phyloP scores from a whole-genome alignment of 345 rosid genomes.

The Cardamine chenopodiifolia region DNA sequence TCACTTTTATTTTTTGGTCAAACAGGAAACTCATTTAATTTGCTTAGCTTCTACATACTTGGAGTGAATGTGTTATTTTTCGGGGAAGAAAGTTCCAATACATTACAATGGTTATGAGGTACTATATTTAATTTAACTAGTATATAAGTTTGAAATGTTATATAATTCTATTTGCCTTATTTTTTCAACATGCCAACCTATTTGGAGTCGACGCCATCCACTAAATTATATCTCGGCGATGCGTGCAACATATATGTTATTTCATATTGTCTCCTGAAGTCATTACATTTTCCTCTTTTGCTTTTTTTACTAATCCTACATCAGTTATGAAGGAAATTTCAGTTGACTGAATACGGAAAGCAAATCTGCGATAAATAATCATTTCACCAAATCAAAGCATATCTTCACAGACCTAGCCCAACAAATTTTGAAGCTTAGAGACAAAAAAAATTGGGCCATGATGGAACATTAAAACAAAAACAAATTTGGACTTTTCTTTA shows the following conservation, averaged over 20 bases:
- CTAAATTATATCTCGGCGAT: neutral
- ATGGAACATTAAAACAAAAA: neutral
- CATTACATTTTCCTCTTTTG: neutral
- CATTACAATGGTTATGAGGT: neutral
- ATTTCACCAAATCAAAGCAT: neutral
- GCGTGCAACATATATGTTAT: neutral
- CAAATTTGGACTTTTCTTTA: neutral
- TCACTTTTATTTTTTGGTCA: neutral
- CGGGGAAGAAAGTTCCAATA: neutral
- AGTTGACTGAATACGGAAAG: neutral
- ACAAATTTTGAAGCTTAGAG: neutral
- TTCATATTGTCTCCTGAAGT: neutral
- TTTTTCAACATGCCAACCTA: neutral
- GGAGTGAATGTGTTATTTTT: neutral
- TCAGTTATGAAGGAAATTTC: neutral
- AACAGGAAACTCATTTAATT: neutral
- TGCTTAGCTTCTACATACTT: neutral
- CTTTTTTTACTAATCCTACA: neutral
- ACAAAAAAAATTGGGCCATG: neutral
- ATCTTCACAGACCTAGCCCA: conserved; percentile 17
- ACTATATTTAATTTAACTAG: neutral
- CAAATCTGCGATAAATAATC: neutral
- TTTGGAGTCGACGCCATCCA: neutral
- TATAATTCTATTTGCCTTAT: neutral
- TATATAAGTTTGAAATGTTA: neutral